Base-by-base conservation (phyloP, 257 asterid species). In the Eustoma russellianum region DNA sequence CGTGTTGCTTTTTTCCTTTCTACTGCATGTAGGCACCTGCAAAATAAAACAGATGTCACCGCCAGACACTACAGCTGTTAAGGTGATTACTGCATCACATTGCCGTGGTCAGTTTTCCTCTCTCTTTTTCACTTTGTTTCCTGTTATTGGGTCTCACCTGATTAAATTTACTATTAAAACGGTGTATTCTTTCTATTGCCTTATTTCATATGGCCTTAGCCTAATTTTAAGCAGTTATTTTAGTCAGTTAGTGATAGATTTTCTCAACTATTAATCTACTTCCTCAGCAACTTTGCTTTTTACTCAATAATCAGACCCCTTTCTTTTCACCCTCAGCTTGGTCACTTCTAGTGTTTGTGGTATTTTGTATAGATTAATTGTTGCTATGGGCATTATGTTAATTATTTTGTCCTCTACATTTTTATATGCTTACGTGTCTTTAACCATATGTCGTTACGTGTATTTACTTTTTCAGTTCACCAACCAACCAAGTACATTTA, bases 401-500 rank as follows among this genome's bases (percentile, higher is more conserved):
- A 18, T 41, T 15, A 6, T n/a, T 46, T n/a, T 50, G n/a, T 33
- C 44, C 17, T 8, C 33, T 46, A 28, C 53, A 10, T 54, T n/a
- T 48, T 18, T 53, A 34, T 41, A 53, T n/a, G n/a, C 60, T 46
- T 41, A 17, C 16, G 38, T 15, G 11, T 61, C 41, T 50, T 18
- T 57, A 55, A 41, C 57, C 40, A 2, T 8, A 38, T 38, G 9
- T 2, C 43, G 43, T 38, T 38, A 38, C 43, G 9, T 7, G 12
- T 10, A 38, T 2, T 38, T 38, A 38, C 43, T 7, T 38, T 56
- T 61, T 61, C 35, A 14, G 47, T 52, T 40, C 55, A 57, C 62
- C 58, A 62, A 51, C 54, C 56, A 52, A 44, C 60, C 46, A 13
- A n/a, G n/a, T 9, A 13, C 51, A 57, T 45, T 17, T 38, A 8